phyloP scores from a whole-genome alignment of 176 grass and related monocot species.

The Elymus sibiricus region DNA sequence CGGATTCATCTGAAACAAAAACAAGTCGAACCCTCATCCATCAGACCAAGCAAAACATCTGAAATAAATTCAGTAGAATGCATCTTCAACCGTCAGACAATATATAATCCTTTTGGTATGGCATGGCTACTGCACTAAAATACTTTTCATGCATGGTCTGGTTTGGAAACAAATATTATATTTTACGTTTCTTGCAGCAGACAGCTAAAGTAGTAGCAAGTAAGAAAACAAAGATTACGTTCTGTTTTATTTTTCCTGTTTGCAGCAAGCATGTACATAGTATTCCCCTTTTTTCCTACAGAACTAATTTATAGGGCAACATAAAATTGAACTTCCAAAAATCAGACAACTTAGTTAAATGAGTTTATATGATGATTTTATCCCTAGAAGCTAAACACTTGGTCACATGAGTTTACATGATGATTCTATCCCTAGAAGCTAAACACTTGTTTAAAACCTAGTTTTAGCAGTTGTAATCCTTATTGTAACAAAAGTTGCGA shows the following conservation, averaged over 20 bases:
- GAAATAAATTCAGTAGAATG: constrained; percentile 28
- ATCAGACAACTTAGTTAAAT: not conserved
- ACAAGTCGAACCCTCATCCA: not conserved
- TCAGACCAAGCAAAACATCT: constrained; percentile 25
- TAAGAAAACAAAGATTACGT: not conserved
- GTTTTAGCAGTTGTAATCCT: not conserved
- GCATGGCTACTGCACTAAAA: not conserved
- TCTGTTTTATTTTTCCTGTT: not conserved
- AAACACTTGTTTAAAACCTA: not conserved
- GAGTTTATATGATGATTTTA: not conserved
- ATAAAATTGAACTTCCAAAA: not conserved
- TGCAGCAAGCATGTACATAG: not conserved
- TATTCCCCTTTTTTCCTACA: not conserved
- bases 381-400: not conserved
- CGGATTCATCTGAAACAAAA: constrained; percentile 62
- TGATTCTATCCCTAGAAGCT: not conserved
- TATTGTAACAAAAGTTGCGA: not conserved
- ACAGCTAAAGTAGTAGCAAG: not conserved
- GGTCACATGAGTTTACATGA: not conserved
- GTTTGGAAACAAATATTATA: not conserved
- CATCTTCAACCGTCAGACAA: not conserved
- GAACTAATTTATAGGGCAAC: not conserved
- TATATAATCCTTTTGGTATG: not conserved
- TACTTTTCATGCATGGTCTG: not conserved
- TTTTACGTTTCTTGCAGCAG: not conserved